phyloP scores from a whole-genome alignment of 768 basidiomycete genomes.

The Hypholoma sublateritium region DNA sequence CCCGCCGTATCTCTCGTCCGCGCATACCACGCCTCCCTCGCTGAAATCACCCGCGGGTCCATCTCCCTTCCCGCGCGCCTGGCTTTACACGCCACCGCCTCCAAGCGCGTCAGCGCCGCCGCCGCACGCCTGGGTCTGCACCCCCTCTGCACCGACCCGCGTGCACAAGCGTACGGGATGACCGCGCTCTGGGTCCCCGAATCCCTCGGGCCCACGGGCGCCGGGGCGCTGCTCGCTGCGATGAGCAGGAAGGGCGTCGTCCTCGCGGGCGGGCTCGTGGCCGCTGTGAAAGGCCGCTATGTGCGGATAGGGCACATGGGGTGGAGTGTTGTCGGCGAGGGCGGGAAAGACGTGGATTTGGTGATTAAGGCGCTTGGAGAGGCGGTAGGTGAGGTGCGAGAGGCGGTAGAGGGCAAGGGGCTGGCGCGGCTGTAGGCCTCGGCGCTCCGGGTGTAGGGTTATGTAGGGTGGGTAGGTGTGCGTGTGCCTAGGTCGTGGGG shows the following conservation, averaged over 20 bases:
- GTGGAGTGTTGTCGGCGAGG: slow-evolving; percentile 59
- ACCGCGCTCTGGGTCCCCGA: slow-evolving; percentile 75
- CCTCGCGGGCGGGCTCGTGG: slow-evolving; percentile 81
- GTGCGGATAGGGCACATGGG: slow-evolving; percentile 86
- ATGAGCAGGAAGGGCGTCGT: slow-evolving; percentile 67
- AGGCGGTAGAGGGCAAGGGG: not conserved
- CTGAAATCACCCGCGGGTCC: slow-evolving; percentile 54
- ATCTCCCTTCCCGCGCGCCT: slow-evolving; percentile 73
- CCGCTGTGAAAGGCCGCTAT: slow-evolving; percentile 79
- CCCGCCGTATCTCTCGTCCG: slow-evolving; percentile 86
- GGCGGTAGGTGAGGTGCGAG: slow-evolving; percentile 16
- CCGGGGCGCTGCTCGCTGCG: slow-evolving; percentile 63
- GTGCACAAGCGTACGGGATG: slow-evolving; percentile 82
- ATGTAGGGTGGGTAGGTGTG: too few species aligned
- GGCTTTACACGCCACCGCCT: slow-evolving; percentile 62
- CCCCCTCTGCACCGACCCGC: slow-evolving; percentile 55
- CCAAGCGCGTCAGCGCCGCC: slow-evolving; percentile 61
- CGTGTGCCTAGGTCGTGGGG: too few species aligned
- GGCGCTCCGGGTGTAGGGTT: too few species aligned
- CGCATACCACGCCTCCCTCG: slow-evolving; percentile 78
- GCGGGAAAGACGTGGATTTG: slow-evolving; percentile 69
- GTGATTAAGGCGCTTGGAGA: slow-evolving; percentile 51
- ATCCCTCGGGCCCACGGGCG: slow-evolving; percentile 39
- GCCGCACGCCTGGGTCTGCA: slow-evolving; percentile 65
- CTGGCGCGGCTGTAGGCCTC: too few species aligned